phyloP scores from a whole-genome alignment of 176 grass and related monocot species.

The Ananas comosus region DNA sequence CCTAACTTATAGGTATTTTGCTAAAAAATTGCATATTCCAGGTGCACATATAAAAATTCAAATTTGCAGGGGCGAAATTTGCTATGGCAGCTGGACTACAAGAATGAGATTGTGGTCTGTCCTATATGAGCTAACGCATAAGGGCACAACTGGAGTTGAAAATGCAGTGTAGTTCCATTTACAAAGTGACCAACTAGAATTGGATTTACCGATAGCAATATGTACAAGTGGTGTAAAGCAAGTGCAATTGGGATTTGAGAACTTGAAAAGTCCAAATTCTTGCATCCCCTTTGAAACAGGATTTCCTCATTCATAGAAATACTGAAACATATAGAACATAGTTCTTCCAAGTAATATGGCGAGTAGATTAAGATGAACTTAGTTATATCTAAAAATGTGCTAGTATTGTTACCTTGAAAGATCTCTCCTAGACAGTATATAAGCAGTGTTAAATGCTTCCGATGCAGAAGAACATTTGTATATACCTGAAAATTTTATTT shows the following conservation, averaged over 20 bases:
- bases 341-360: background rate
- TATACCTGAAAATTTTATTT: constrained; percentile 45
- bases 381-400: background rate
- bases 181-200: constrained; percentile 10
- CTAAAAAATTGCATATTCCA: no score
- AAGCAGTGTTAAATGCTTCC: constrained; percentile 76
- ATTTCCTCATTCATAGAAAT: no score
- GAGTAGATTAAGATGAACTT: background rate
- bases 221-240: constrained; percentile 2
- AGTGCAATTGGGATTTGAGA: background rate
- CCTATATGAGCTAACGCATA: background rate
- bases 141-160: constrained; percentile 1
- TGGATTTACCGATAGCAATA: background rate
- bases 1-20: no score
- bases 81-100: background rate
- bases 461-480: constrained; percentile 45
- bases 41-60: no score
- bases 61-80: no score
- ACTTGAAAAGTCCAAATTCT: background rate
- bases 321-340: background rate
- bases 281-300: background rate
- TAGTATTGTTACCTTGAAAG: constrained; percentile 68
- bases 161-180: background rate
- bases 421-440: constrained; percentile 80
- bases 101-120: background rate